Percentiles rank a stretch among this genome's conserved stretches.
Conservation (phyloP, 2,329 filamentous ascomycete genomes). For the Fusarium paranaense region DNA sequence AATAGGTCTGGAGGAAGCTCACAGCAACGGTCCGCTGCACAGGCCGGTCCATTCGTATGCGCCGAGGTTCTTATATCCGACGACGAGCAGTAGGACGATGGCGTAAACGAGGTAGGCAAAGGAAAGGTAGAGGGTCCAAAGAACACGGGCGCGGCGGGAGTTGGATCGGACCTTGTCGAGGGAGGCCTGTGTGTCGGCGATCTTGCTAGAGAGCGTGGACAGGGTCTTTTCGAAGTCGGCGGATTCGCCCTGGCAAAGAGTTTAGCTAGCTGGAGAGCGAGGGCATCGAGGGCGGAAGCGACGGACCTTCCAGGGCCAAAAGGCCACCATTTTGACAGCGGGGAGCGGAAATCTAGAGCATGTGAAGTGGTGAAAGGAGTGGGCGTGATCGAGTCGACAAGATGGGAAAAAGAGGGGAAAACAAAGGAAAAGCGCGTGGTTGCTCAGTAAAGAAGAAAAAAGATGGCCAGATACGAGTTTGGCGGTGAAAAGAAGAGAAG, state of each 20-base stretch:
- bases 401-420: not conserved
- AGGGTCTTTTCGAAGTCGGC: conserved; percentile 94
- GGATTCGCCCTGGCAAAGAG: conserved; percentile 71
- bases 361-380: conserved; percentile 18
- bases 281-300: not conserved
- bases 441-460: not conserved
- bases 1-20: conserved; percentile 47
- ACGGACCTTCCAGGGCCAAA: conserved; percentile 86
- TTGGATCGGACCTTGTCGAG: conserved; percentile 80
- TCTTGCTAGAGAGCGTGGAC: conserved; percentile 83
- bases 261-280: conserved; percentile 1
- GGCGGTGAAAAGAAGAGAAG: not conserved
- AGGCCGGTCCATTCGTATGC: conserved; percentile 82
- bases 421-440: not conserved
- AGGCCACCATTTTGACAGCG: conserved; percentile 74
- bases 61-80: conserved; percentile 85
- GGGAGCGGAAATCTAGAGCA: conserved; percentile 4
- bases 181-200: conserved; percentile 76
- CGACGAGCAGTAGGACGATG: conserved; percentile 84
- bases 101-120: conserved; percentile 91
- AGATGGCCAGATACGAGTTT: conserved; percentile 9
- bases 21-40: conserved; percentile 82
- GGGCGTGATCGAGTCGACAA: not conserved
- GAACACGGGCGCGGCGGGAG: conserved; percentile 81
- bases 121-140: conserved; percentile 90